Percentiles rank a stretch among this genome's conserved stretches.
These are phyloP conservation scores for Opeltia flavorubescens DNA, from an alignment of 495 filamentous ascomycete species.

Conservation along the genomic window DNA sequence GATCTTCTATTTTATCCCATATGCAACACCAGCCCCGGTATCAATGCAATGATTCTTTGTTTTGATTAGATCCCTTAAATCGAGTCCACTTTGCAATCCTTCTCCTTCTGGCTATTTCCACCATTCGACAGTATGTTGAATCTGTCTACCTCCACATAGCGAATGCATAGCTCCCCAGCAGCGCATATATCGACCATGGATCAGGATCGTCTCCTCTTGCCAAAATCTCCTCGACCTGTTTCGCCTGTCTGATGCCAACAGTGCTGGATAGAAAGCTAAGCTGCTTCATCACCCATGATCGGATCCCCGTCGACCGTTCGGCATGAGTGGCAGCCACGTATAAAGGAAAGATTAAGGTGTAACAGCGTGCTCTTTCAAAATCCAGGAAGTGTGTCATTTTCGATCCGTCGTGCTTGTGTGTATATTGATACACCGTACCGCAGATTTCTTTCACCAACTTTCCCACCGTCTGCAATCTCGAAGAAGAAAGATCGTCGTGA, in stretches of 20 bases:
- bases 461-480: background rate
- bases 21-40: no score
- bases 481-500: no score
- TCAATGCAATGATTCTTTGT: no score
- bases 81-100: no score
- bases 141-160: background rate
- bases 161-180: conserved; percentile 25
- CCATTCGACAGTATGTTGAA: no score
- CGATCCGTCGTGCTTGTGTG: conserved; percentile 3
- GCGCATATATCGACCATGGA: conserved; percentile 21
- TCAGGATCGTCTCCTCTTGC: conserved; percentile 2
- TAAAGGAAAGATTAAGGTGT: conserved; percentile 20
- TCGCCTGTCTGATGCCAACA: conserved; percentile 18
- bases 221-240: conserved; percentile 15
- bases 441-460: conserved; percentile 17
- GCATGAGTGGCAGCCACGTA: conserved; percentile 16
- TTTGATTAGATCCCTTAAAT: no score
- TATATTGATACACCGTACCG: conserved; percentile 18
- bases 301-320: conserved; percentile 3
- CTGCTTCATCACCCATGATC: conserved; percentile 18
- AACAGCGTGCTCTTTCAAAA: conserved; percentile 14
- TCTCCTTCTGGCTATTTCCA: no score
- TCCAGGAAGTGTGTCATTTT: conserved; percentile 2
- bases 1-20: no score
- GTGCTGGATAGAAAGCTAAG: conserved; percentile 15